These are phyloP conservation scores for Triticum dicoccoides DNA, from an alignment of 176 grass and related monocot genomes.

Conservation along the genomic window DNA sequence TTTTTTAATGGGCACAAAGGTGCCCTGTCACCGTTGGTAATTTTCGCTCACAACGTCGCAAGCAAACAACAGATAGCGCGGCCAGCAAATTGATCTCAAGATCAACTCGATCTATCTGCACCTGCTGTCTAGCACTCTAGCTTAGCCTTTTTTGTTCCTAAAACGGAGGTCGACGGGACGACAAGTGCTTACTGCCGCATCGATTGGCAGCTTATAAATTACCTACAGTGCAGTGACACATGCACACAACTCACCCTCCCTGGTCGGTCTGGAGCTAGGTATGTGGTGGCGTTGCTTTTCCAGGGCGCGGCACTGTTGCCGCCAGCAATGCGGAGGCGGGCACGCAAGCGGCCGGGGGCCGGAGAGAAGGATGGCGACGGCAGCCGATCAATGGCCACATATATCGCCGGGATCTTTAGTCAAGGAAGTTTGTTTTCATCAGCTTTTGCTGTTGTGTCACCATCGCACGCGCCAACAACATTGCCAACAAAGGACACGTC, in stretches of 20 bases:
- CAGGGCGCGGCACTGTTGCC: not conserved
- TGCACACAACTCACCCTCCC: not conserved
- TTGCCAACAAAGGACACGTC: not conserved
- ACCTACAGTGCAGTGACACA: not conserved
- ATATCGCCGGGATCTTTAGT: not conserved
- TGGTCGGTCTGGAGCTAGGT: not conserved
- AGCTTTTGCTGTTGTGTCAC: not conserved
- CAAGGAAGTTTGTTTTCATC: not conserved
- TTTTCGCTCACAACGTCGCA: not conserved
- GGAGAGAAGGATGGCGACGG: slow-evolving; percentile 11
- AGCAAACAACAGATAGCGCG: not conserved
- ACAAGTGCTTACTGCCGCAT: not conserved
- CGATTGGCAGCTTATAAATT: not conserved
- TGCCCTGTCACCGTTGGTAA: too few species aligned
- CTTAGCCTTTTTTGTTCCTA: not conserved
- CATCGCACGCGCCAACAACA: not conserved
- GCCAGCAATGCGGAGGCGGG: slow-evolving; percentile 3
- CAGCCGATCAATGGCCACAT: not conserved
- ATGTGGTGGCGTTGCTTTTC: not conserved
- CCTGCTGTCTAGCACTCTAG: not conserved
- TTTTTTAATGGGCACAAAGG: too few species aligned
- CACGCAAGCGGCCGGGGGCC: not conserved
- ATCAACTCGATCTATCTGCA: not conserved
- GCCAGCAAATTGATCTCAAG: not conserved
- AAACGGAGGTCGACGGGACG: not conserved